These are phyloP conservation scores for Alternaria infectoria DNA, from an alignment of 2,329 filamentous ascomycete species.

Conservation along the genomic window DNA sequence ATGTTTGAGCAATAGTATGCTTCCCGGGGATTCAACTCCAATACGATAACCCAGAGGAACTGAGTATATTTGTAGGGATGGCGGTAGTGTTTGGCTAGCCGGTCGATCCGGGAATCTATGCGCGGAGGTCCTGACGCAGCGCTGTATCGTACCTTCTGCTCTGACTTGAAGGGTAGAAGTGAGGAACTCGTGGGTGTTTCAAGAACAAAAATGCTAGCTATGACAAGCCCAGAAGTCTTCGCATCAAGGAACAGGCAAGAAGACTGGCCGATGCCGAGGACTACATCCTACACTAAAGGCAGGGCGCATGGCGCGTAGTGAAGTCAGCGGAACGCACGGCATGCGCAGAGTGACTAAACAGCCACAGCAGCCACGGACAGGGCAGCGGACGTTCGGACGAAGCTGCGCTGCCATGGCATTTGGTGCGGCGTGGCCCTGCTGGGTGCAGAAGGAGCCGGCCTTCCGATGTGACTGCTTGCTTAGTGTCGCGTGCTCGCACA, in stretches of 20 bases:
- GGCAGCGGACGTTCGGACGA: slow-evolving; percentile 10
- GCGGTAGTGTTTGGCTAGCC: background rate
- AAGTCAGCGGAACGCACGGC: slow-evolving; percentile 17
- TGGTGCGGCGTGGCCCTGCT: slow-evolving; percentile 1
- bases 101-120: background rate
- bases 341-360: slow-evolving; percentile 5
- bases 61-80: background rate
- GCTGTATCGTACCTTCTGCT: background rate
- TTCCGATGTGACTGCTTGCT: slow-evolving; percentile 5
- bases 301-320: slow-evolving; percentile 1
- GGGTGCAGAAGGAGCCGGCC: slow-evolving; percentile 10
- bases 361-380: background rate
- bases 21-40: background rate
- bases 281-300: background rate
- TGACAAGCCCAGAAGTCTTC: background rate
- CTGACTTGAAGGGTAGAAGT: background rate
- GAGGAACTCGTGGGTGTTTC: background rate
- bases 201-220: background rate
- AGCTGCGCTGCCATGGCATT: background rate
- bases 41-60: background rate
- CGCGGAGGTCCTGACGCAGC: background rate
- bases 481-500: background rate
- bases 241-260: background rate
- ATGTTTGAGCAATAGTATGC: background rate
- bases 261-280: background rate